Evolutionary conservation across 495 filamentous ascomycete species (phyloP).

Genomic region (Lophiotrema nucula): DNA sequence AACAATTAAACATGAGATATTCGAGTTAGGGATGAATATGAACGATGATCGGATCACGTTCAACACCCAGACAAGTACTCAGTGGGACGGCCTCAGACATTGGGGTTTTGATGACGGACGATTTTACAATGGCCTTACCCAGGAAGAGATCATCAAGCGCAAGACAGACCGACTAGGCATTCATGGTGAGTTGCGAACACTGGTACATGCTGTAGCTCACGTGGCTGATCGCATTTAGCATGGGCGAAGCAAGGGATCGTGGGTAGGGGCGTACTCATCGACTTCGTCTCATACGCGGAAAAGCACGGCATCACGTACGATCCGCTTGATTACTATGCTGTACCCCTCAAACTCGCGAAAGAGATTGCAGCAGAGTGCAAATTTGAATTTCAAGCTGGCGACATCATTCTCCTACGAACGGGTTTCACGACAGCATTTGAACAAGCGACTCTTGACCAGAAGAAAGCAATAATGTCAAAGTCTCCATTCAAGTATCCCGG

Average conservation of each 20-base stretch:
- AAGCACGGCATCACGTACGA: slow-evolving; percentile 22
- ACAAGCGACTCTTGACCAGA: slow-evolving; percentile 6
- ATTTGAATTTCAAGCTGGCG: slow-evolving; percentile 25
- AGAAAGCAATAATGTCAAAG: slow-evolving; percentile 19
- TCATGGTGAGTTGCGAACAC: slow-evolving; percentile 4
- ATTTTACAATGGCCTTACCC: slow-evolving; percentile 28
- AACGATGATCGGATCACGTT: slow-evolving; percentile 26
- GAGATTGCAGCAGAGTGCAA: slow-evolving; percentile 22
- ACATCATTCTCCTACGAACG: slow-evolving; percentile 27
- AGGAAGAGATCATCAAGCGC: slow-evolving; percentile 21
- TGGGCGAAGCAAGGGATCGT: slow-evolving; percentile 30
- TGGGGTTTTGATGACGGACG: slow-evolving; percentile 24
- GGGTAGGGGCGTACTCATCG: slow-evolving; percentile 29
- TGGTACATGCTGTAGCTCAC: too few species aligned
- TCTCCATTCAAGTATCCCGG: slow-evolving; percentile 28
- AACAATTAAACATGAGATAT: slow-evolving; percentile 26
- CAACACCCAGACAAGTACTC: slow-evolving; percentile 29
- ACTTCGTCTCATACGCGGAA: slow-evolving; percentile 25
- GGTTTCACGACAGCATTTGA: slow-evolving; percentile 24
- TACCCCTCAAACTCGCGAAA: slow-evolving; percentile 11
- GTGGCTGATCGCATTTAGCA: slow-evolving; percentile 7
- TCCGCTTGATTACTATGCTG: slow-evolving; percentile 15
- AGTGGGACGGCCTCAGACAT: slow-evolving; percentile 33
- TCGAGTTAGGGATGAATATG: slow-evolving; percentile 22
- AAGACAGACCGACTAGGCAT: slow-evolving; percentile 17